Conservation (phyloP, 2,329 filamentous ascomycete species). For the Neopestalotiopsis sp. region DNA sequence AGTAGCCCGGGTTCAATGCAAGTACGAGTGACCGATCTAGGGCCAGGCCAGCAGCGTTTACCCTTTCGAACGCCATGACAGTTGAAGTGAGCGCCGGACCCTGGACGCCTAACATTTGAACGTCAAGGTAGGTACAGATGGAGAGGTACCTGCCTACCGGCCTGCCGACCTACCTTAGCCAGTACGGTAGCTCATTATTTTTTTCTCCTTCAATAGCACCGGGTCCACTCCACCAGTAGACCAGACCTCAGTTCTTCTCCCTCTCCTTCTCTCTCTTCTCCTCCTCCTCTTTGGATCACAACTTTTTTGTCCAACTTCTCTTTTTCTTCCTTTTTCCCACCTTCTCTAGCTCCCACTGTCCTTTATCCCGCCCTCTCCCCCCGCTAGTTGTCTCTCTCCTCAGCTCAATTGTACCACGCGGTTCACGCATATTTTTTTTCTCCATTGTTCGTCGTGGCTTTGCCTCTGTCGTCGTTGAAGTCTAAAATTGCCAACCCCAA, state of each 20-base stretch:
- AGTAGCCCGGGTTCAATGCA: neutral
- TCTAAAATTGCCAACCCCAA: slow-evolving; percentile 22
- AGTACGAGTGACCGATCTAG: neutral
- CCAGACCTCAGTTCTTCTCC: slow-evolving; percentile 18
- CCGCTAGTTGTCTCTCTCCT: slow-evolving; percentile 37
- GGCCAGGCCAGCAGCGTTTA: too few relatives aligned
- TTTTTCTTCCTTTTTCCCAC: slow-evolving; percentile 33
- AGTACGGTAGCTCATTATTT: slow-evolving; percentile 2
- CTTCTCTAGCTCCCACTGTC: slow-evolving; percentile 35
- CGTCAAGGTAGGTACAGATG: neutral
- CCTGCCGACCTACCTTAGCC: neutral
- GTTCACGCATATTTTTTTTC: slow-evolving; percentile 31
- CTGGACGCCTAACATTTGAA: neutral
- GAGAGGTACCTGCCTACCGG: too few relatives aligned
- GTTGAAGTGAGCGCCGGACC: neutral
- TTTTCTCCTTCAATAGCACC: slow-evolving; percentile 5
- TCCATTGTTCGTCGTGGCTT: slow-evolving; percentile 31
- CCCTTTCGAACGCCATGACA: neutral
- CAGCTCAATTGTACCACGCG: slow-evolving; percentile 38
- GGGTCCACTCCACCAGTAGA: slow-evolving; percentile 3
- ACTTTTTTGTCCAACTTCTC: slow-evolving; percentile 33
- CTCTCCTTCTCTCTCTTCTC: slow-evolving; percentile 18
- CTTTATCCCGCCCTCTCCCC: slow-evolving; percentile 36
- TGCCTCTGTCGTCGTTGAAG: slow-evolving; percentile 30
- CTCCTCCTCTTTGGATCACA: slow-evolving; percentile 24